A percentile compares a stretch with the other conserved stretches of the same genome.
phyloP scores from a whole-genome alignment of 2,329 filamentous ascomycete genomes.

The Hirsutella thompsonii region DNA sequence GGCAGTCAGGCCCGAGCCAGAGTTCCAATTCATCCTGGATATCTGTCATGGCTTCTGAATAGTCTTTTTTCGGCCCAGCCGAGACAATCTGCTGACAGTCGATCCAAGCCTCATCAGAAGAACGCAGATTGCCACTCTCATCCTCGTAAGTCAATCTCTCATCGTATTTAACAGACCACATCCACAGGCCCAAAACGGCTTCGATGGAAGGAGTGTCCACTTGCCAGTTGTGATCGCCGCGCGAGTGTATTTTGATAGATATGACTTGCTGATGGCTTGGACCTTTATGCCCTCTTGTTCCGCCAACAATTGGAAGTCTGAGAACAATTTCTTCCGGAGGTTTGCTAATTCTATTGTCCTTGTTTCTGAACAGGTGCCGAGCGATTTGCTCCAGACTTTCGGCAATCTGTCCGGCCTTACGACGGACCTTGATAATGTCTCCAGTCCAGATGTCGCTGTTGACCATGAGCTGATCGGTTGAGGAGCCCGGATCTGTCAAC shows the following conservation, averaged over 20 bases:
- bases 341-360: background rate
- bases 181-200: slow-evolving; percentile 8
- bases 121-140: background rate
- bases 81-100: background rate
- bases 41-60: background rate
- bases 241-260: too few relatives aligned
- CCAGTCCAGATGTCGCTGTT: background rate
- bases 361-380: background rate
- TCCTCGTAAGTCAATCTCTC: background rate
- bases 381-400: background rate
- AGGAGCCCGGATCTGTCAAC: background rate
- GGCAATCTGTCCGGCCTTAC: background rate
- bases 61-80: background rate
- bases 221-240: slow-evolving; percentile 3
- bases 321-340: background rate
- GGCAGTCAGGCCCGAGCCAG: background rate
- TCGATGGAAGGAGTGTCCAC: slow-evolving; percentile 8
- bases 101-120: background rate
- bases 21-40: background rate
- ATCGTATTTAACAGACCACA: slow-evolving; percentile 6
- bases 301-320: background rate
- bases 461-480: background rate
- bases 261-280: too few relatives aligned
- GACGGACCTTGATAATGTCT: background rate
- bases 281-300: too few relatives aligned